Percentiles rank a stretch among this genome's conserved stretches.
These are phyloP conservation scores for Paecilomyces sp. DNA, from an alignment of 2,329 filamentous ascomycete species.

Conservation along the genomic window DNA sequence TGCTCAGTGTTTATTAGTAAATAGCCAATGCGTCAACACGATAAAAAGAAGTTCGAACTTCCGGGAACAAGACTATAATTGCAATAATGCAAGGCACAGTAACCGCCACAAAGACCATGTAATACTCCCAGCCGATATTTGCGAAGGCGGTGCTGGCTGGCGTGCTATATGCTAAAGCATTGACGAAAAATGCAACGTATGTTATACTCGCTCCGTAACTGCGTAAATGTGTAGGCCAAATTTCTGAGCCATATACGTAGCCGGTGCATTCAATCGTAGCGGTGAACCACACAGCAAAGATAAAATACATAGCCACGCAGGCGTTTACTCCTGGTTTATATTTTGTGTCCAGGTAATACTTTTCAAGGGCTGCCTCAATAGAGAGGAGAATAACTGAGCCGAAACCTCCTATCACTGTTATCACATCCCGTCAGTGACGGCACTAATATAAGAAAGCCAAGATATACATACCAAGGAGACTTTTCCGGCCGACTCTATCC, in stretches of 20 bases:
- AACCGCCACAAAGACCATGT: conserved; percentile 17
- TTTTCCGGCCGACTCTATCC: conserved; percentile 19
- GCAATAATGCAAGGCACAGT: conserved; percentile 14
- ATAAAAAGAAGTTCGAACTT: conserved; percentile 6
- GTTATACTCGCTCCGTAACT: conserved; percentile 12
- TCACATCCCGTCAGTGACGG: neutral
- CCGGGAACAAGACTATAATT: conserved; percentile 19
- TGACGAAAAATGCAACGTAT: conserved; percentile 17
- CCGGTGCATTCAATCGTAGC: conserved; percentile 1
- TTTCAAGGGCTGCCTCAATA: conserved; percentile 1
- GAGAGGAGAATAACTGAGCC: neutral
- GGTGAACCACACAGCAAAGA: neutral
- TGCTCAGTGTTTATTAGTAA: neutral
- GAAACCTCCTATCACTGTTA: neutral
- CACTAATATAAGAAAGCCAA: neutral
- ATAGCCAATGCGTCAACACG: neutral
- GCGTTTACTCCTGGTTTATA: neutral
- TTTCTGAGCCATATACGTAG: conserved; percentile 26
- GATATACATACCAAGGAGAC: neutral
- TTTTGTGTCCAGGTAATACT: neutral
- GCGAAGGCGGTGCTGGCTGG: conserved; percentile 11
- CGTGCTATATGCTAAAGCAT: conserved; percentile 12
- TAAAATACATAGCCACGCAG: conserved; percentile 1
- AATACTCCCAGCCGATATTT: conserved; percentile 24
- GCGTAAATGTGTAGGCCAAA: conserved; percentile 28